A percentile compares a stretch with the other conserved stretches of the same genome.
Evolutionary conservation across 2,329 filamentous ascomycete species (phyloP).

Genomic region (Penicillium sp.): DNA sequence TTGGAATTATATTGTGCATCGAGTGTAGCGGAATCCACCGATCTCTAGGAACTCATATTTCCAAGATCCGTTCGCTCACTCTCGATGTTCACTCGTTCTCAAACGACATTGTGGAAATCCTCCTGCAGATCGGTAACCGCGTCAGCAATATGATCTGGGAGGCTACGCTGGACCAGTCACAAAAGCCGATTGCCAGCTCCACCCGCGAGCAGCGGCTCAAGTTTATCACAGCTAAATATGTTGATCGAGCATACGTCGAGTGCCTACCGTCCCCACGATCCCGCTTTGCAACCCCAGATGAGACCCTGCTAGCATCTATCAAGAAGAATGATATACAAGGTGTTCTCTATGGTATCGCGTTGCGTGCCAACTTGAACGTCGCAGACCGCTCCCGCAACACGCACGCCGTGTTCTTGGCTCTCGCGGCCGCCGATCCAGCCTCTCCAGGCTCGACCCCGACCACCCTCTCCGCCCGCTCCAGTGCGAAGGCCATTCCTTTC

Average conservation of each 20-base stretch:
- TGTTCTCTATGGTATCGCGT: conserved; percentile 86
- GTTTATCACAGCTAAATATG: conserved; percentile 95
- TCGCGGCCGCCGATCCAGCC: conserved; percentile 90
- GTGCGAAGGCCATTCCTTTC: conserved; percentile 65
- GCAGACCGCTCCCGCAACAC: conserved; percentile 85
- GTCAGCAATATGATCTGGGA: conserved; percentile 98
- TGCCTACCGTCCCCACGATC: conserved; percentile 72
- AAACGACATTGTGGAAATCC: conserved; percentile 90
- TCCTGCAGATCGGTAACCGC: conserved; percentile 88
- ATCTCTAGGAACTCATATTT: conserved; percentile 95
- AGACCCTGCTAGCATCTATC: conserved; percentile 86
- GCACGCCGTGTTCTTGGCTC: conserved; percentile 84
- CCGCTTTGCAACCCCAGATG: conserved; percentile 76
- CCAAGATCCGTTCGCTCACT: conserved; percentile 92
- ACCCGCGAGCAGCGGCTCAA: conserved; percentile 87
- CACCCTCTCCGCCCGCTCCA: conserved; percentile 34
- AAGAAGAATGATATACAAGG: conserved; percentile 96
- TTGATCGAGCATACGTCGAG: conserved; percentile 79
- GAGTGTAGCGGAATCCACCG: conserved; percentile 98
- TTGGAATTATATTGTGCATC: conserved; percentile 94
- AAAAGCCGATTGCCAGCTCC: conserved; percentile 76
- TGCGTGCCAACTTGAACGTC: conserved; percentile 84
- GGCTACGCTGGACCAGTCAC: conserved; percentile 71
- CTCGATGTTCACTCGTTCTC: conserved; percentile 96
- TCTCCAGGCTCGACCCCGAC: conserved; percentile 61